These are phyloP conservation scores for Tetrahymena thermophila DNA, from an alignment of 73 alveolate species.

Conservation along the genomic window DNA sequence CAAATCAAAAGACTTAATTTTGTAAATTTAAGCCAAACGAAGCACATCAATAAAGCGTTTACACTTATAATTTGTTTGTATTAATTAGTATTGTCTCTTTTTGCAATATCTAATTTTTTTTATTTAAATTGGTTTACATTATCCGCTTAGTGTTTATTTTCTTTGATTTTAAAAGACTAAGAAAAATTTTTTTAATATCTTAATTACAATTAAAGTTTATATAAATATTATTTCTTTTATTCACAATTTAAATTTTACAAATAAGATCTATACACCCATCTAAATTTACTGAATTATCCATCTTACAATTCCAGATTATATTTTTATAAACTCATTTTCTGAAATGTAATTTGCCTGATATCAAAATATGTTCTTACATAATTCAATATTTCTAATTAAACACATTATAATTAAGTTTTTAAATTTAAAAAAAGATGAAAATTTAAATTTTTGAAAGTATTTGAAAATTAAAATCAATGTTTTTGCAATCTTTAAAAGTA, in stretches of 20 bases:
- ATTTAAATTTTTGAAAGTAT: not conserved
- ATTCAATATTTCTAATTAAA: too few relatives aligned
- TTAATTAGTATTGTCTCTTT: not conserved
- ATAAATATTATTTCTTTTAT: too few relatives aligned
- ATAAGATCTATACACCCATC: not conserved
- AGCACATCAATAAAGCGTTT: not conserved
- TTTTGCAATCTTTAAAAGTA: too few relatives aligned
- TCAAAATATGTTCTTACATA: too few relatives aligned
- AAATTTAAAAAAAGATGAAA: not conserved
- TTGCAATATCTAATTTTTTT: not conserved
- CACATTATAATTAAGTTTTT: too few relatives aligned
- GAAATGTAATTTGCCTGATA: not conserved
- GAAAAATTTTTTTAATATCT: too few relatives aligned
- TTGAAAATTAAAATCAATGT: too few relatives aligned
- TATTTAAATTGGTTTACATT: not conserved
- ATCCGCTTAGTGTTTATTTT: too few relatives aligned
- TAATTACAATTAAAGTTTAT: too few relatives aligned
- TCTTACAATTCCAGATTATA: not conserved
- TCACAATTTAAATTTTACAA: too few relatives aligned
- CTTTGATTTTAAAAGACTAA: not conserved
- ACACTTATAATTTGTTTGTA: too few relatives aligned
- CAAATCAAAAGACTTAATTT: not conserved
- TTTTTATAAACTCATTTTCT: too few relatives aligned
- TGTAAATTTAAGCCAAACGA: not conserved
- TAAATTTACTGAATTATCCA: not conserved